Base-by-base conservation (phyloP, 805 yeast species). In the Cyberlindnera veronae region DNA sequence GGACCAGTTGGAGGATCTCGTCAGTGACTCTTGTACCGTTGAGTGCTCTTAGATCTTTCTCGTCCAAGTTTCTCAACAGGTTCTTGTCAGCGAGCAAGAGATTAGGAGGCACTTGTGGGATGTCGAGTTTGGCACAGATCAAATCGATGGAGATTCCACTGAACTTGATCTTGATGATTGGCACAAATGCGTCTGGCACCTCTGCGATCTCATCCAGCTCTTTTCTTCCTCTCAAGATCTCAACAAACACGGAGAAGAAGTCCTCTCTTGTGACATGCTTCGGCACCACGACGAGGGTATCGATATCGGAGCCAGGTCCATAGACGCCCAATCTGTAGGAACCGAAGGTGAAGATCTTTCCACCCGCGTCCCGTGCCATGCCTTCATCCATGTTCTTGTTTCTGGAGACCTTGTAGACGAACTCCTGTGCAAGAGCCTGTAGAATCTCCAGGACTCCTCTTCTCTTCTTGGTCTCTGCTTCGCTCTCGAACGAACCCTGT, bases 21-120 rank as follows among this genome's bases (percentile, higher is more conserved):
- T 93, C 99, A 0, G 98, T 93, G 6, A 93, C 99, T 59, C 99
- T 76, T 1, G 99, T 93, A 57, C 99, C 99, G 59, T 93, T 93
- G 41, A 93, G 65, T 0, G 96, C 81, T 55, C 98, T 76, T 49
- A 90, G 64, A 59, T 93, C 98, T 55, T 79, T 82, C 51, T 93
- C 99, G 59, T 93, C 98, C 15, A 93, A 67, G 58, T 93, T 93
- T 60, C 84, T 74, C 40, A 93, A 69, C 39, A 93, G 64, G 53
- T 88, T 88, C 57, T 91, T 93, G 61, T 91, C 95, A 33, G 84
- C 80, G 34, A 93, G 68, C 0, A 87, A 80, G 55, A 93, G 62
- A 46, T 79, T 77, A 29, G 67, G 54, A 2, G 97, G 96, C 0
- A 93, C 84, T 54, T 86, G 86, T 1, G 96, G 82, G 6, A 91